Conservation (phyloP, 768 basidiomycete species). For the Grammothele lineata region DNA sequence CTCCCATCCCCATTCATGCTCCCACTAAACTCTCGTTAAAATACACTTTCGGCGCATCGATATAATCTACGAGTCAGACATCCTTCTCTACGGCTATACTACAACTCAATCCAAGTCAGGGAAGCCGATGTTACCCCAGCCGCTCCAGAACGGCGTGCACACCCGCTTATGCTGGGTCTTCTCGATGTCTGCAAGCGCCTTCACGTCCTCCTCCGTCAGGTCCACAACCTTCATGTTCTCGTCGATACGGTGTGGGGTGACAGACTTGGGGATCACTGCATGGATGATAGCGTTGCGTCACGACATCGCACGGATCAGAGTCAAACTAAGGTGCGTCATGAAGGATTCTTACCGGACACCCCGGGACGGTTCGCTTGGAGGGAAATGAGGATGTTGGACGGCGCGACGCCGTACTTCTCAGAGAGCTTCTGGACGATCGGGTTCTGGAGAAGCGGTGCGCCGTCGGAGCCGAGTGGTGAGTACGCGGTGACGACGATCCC, state of each 20-base stretch:
- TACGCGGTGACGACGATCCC: conserved; percentile 75
- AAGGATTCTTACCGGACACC: conserved; percentile 41
- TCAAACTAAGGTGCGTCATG: conserved; percentile 16
- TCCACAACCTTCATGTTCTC: conserved; percentile 60
- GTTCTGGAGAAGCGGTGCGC: conserved; percentile 63
- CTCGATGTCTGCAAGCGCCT: conserved; percentile 53
- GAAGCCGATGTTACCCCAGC: conserved; percentile 61
- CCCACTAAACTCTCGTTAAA: no score
- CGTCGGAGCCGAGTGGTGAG: conserved; percentile 72
- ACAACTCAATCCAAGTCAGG: conserved; percentile 21
- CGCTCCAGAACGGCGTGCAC: conserved; percentile 62
- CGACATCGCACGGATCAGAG: no score
- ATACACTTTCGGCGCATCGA: no score
- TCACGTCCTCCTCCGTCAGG: conserved; percentile 56
- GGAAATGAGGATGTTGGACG: conserved; percentile 67
- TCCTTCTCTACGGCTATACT: no score
- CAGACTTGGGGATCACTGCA: conserved; percentile 71
- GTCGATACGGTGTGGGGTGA: conserved; percentile 61
- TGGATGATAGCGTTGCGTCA: no score
- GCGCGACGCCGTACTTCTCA: conserved; percentile 49
- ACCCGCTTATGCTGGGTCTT: conserved; percentile 61
- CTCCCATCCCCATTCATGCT: no score
- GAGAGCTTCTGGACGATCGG: conserved; percentile 59
- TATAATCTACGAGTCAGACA: no score
- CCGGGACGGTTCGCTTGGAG: conserved; percentile 66